Percentiles rank a stretch among this genome's conserved stretches.
phyloP scores from a whole-genome alignment of 495 filamentous ascomycete species.

The Neurospora sp. region DNA sequence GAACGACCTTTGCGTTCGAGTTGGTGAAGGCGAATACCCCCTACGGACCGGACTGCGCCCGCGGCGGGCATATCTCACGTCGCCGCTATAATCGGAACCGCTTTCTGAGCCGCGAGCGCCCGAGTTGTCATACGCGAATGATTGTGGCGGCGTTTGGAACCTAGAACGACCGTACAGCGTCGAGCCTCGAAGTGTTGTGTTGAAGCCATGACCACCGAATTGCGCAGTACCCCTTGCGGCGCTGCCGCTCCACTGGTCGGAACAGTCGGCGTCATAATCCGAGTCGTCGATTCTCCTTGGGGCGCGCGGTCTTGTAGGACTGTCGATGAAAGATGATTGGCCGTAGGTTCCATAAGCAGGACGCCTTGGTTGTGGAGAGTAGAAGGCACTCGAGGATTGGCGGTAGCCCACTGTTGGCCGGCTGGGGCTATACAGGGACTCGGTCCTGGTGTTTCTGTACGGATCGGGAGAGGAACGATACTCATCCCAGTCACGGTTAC shows the following conservation, averaged over 20 bases:
- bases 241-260: neutral
- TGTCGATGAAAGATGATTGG: neutral
- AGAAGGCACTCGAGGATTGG: neutral
- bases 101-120: neutral
- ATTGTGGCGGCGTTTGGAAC: neutral
- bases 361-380: neutral
- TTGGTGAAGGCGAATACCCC: neutral
- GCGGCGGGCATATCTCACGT: neutral
- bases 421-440: neutral
- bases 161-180: neutral
- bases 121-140: neutral
- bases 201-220: neutral
- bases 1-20: neutral
- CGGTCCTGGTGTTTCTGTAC: neutral
- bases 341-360: neutral
- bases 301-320: neutral
- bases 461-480: neutral
- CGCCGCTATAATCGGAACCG: neutral
- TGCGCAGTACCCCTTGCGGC: neutral
- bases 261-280: neutral
- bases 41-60: neutral
- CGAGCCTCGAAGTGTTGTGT: neutral
- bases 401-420: neutral
- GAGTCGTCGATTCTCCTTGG: neutral
- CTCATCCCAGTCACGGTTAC: neutral